Conservation (phyloP, 768 basidiomycete species). For the Lenzites betulinus region DNA sequence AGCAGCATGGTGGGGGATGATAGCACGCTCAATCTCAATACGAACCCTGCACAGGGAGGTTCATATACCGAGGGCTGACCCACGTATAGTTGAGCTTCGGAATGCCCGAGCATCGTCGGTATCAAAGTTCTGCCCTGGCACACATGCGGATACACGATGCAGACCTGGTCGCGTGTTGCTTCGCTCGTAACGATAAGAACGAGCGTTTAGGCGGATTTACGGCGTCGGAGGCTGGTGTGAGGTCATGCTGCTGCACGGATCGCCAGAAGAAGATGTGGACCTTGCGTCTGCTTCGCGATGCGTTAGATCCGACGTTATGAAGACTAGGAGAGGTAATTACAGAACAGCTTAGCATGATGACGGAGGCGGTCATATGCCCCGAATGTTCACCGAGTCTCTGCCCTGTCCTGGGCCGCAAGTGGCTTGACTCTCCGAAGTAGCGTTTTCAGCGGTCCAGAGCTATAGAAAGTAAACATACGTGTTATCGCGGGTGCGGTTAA, state of each 20-base stretch:
- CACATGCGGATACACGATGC: not conserved
- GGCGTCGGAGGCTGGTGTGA: not conserved
- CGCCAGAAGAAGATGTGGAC: not conserved
- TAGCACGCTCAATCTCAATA: not conserved
- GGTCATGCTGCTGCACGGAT: conserved; percentile 1
- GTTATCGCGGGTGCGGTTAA: not conserved
- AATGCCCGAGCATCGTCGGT: not conserved
- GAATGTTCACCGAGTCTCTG: conserved; percentile 1
- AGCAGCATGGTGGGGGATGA: not conserved
- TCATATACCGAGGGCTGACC: not conserved
- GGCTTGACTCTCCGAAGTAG: not conserved
- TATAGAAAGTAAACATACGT: not conserved
- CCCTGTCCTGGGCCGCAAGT: not conserved
- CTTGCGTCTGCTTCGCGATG: not conserved
- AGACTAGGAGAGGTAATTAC: not conserved
- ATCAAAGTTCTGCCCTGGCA: not conserved
- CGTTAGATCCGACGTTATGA: not conserved
- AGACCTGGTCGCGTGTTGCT: not conserved
- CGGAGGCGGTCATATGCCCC: not conserved
- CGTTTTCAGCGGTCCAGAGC: not conserved
- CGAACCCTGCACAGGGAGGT: too few relatives aligned
- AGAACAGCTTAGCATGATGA: not conserved
- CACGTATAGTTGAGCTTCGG: not conserved
- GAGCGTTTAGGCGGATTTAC: conserved; percentile 9
- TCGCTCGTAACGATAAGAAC: conserved; percentile 1